These are phyloP conservation scores for Aspergillus glaucus DNA, from an alignment of 2,329 filamentous ascomycete genomes.

Conservation along the genomic window DNA sequence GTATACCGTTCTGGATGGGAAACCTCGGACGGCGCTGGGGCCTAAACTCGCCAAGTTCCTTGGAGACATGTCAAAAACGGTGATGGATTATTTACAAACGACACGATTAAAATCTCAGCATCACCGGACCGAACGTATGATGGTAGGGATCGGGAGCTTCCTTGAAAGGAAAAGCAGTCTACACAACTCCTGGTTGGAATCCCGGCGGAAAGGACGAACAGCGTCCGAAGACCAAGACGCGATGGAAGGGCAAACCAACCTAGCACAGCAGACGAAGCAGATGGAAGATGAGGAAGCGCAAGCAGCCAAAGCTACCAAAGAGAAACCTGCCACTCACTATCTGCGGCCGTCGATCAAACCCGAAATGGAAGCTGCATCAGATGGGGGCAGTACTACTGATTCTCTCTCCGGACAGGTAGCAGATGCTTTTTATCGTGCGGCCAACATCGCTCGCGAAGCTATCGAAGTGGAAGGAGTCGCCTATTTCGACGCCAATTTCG, in stretches of 20 bases:
- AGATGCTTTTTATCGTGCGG: slow-evolving; percentile 36
- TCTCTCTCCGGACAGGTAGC: neutral
- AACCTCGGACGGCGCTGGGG: slow-evolving; percentile 44
- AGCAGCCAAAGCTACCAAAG: neutral
- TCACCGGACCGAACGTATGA: slow-evolving; percentile 48
- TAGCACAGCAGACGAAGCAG: slow-evolving; percentile 10
- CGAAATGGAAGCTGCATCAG: neutral
- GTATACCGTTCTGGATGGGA: slow-evolving; percentile 52
- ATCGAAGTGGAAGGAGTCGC: slow-evolving; percentile 33
- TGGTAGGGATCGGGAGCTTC: slow-evolving; percentile 47
- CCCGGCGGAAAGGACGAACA: neutral
- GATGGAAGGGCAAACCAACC: slow-evolving; percentile 8
- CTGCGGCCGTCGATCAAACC: neutral
- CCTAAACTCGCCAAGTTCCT: slow-evolving; percentile 3
- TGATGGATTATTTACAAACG: slow-evolving; percentile 54
- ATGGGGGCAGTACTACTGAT: neutral
- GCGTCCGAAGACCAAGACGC: neutral
- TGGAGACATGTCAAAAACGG: slow-evolving; percentile 48
- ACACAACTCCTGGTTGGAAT: slow-evolving; percentile 9
- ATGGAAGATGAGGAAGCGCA: neutral
- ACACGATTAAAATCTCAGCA: slow-evolving; percentile 43
- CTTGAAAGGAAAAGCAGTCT: slow-evolving; percentile 38
- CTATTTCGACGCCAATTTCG: slow-evolving; percentile 15
- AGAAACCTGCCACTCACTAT: neutral
- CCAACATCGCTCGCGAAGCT: slow-evolving; percentile 36